These are phyloP conservation scores for Parietichytrium sp. DNA, from an alignment of 108 stramenopile species.

Conservation along the genomic window DNA sequence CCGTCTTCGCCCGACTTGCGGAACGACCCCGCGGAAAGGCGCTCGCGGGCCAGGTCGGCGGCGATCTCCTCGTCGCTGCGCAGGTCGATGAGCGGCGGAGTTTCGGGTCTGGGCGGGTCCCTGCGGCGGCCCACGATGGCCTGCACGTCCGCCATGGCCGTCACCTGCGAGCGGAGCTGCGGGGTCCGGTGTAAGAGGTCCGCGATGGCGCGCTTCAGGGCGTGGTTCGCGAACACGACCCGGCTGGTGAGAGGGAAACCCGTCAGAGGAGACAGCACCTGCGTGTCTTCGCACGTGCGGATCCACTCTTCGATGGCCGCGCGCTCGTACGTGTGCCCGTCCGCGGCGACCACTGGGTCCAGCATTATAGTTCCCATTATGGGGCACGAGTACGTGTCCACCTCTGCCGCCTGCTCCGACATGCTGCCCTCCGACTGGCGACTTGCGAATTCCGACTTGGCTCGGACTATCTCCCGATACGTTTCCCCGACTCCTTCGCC, in stretches of 20 bases:
- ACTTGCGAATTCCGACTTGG: too few relatives aligned
- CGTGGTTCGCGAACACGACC: constrained; percentile 24
- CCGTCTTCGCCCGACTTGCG: too few relatives aligned
- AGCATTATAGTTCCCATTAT: constrained; percentile 82
- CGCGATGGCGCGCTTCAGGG: background rate
- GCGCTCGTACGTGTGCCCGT: constrained; percentile 91
- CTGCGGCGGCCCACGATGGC: background rate
- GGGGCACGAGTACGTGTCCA: constrained; percentile 64
- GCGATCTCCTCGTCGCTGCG: constrained; percentile 14
- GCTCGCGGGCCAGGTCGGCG: too few relatives aligned
- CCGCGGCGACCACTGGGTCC: constrained; percentile 84
- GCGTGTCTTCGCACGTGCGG: background rate
- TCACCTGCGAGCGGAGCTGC: background rate
- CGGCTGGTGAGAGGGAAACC: background rate
- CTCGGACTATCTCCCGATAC: too few relatives aligned
- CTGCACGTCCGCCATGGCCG: constrained; percentile 6
- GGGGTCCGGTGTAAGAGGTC: background rate
- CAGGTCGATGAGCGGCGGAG: constrained; percentile 20
- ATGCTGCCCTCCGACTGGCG: too few relatives aligned
- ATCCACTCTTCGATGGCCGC: constrained; percentile 81
- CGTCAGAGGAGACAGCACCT: constrained; percentile 33
- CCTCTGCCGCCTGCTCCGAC: too few relatives aligned
- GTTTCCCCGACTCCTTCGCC: too few relatives aligned
- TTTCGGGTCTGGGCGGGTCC: background rate
- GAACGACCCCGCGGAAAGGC: too few relatives aligned